Evolutionary conservation across 2,329 filamentous ascomycete species (phyloP), one percentile per base, ranked within the genome.

Genomic region (Lecanicillium sp.): DNA sequence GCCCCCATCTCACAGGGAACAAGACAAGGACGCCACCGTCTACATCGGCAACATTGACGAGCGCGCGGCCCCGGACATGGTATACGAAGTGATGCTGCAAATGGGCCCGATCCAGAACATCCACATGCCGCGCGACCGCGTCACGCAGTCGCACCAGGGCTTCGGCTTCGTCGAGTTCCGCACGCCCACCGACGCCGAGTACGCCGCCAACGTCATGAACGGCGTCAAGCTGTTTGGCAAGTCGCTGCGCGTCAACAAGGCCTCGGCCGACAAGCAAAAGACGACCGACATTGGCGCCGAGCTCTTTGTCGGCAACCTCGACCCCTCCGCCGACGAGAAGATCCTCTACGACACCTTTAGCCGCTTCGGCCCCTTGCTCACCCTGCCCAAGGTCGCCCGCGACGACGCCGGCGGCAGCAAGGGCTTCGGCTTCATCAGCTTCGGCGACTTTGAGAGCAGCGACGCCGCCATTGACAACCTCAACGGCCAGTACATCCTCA

Each of bases 141-240:
- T 98, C 51, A 96, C 92, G 33, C 88, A 96, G 58, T 84, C 82
- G 41, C 92, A 98, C 62, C 92, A 97, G 65, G 92, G 92, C 52
- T 98, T 96, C 71, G 92, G 92, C 53, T 98, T 98, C 65, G 92
- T 98, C 63, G 92, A 98, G 65, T 98, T 96, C 63, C 90, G 88
- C 57, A 89, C 84, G 50, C 88, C 95, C 59, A 81, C 88, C 55
- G 92, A 96, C 62, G 92, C 92, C 53, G 92, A 97, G 60, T 98
- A 98, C 68, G 90, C 92, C 17, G 85, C 88, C 51, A 84, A 90
- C 57, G 87, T 96, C 50, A 94, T 97, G 84, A 97, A 97, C 66
- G 87, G 90, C 58, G 83, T 97, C 49, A 83, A 89, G 44, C 70
- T 98, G 17, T 95, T 84, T 62, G 89, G 89, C 48, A 97, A 96